These are phyloP conservation scores for Fusarium sp. DNA, from an alignment of 2,329 filamentous ascomycete genomes.

Conservation along the genomic window DNA sequence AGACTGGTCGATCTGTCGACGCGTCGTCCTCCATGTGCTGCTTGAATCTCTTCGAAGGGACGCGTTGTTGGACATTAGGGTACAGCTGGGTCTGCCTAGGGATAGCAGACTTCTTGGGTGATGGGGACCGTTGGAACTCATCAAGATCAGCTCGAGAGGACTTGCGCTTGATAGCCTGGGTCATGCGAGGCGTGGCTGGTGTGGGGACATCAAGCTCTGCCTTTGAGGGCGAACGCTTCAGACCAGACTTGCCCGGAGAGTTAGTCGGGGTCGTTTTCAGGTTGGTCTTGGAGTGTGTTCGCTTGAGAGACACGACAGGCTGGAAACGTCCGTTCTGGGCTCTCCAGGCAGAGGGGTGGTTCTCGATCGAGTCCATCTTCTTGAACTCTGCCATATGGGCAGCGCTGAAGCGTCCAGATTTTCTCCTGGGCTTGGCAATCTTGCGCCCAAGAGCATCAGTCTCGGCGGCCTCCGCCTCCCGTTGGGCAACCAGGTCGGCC, in stretches of 20 bases:
- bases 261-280: conserved; percentile 52
- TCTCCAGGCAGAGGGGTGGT: conserved; percentile 84
- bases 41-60: conserved; percentile 77
- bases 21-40: conserved; percentile 76
- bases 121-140: conserved; percentile 45
- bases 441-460: conserved; percentile 67
- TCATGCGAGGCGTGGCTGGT: conserved; percentile 55
- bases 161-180: conserved; percentile 50
- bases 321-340: conserved; percentile 65
- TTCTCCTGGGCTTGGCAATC: conserved; percentile 84
- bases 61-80: conserved; percentile 37
- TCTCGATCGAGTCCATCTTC: conserved; percentile 97
- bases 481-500: conserved; percentile 72
- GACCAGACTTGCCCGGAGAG: conserved; percentile 50
- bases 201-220: conserved; percentile 62
- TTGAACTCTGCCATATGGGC: conserved; percentile 90
- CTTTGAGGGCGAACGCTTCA: conserved; percentile 69
- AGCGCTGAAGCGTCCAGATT: conserved; percentile 82
- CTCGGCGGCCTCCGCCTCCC: conserved; percentile 64
- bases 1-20: conserved; percentile 72
- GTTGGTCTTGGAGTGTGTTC: conserved; percentile 60
- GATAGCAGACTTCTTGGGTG: conserved; percentile 44
- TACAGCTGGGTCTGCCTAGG: conserved; percentile 31
- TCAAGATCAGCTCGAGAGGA: conserved; percentile 48
- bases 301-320: conserved; percentile 57